phyloP scores from a whole-genome alignment of 345 rosid genomes.

The Pistacia vera region DNA sequence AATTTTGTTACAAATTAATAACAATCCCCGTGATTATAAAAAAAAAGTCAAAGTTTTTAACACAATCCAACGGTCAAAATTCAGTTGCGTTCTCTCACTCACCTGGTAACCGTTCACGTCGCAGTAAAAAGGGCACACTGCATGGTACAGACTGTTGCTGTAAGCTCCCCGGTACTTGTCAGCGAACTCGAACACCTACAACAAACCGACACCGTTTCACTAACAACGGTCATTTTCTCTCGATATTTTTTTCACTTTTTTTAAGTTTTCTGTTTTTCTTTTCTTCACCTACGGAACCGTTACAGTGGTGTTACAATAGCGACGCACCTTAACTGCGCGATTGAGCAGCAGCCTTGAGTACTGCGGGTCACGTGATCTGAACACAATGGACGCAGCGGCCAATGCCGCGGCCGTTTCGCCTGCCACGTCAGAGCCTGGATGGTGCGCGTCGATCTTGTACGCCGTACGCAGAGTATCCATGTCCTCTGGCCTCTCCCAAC shows the following conservation, averaged over 20 bases:
- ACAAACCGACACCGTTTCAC: constrained; percentile 17
- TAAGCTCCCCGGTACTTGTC: constrained; percentile 89
- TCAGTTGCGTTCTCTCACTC: constrained; percentile 16
- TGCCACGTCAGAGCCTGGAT: constrained; percentile 96
- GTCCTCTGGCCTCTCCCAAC: constrained; percentile 98
- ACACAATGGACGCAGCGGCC: constrained; percentile 95
- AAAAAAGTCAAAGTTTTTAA: constrained; percentile 3
- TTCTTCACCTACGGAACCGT: not conserved
- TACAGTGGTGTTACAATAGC: not conserved
- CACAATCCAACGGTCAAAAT: constrained; percentile 21
- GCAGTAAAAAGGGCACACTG: constrained; percentile 96
- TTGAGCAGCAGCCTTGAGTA: constrained; percentile 75
- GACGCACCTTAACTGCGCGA: constrained; percentile 71
- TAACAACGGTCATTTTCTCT: constrained; percentile 24
- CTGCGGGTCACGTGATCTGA: constrained; percentile 77
- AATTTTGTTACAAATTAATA: not conserved
- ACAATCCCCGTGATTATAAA: not conserved
- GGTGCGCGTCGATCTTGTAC: constrained; percentile 67
- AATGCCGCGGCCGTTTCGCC: constrained; percentile 98
- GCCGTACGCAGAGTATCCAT: constrained; percentile 88
- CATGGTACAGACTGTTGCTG: constrained; percentile 62
- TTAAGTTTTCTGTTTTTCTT: too few species aligned
- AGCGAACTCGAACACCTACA: constrained; percentile 89
- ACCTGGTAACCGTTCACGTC: constrained; percentile 94
- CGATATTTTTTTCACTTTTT: not conserved